phyloP scores from a whole-genome alignment of 768 basidiomycete species.

The Russula sp. region DNA sequence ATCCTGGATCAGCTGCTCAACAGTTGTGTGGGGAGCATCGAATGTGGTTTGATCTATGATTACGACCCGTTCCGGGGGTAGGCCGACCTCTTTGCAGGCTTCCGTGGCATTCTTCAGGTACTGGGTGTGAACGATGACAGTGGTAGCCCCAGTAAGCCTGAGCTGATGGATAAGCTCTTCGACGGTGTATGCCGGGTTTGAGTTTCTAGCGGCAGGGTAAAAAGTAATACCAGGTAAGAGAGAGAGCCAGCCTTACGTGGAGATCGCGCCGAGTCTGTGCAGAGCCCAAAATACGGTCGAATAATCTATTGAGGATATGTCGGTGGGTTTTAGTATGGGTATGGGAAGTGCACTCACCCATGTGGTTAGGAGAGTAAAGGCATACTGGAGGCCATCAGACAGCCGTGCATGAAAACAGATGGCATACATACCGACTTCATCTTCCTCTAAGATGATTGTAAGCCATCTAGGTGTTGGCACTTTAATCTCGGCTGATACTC shows the following conservation, averaged over 20 bases:
- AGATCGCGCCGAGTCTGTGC: constrained; percentile 50
- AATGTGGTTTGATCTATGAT: constrained; percentile 13
- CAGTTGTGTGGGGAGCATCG: constrained; percentile 8
- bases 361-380: constrained; percentile 57
- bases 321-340: neutral
- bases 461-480: constrained; percentile 1
- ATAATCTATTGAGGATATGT: constrained; percentile 39
- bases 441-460: constrained; percentile 34
- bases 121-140: constrained; percentile 11
- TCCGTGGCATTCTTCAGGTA: constrained; percentile 8
- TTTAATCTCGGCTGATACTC: constrained; percentile 2
- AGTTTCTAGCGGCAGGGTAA: neutral
- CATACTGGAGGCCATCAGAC: constrained; percentile 39
- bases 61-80: constrained; percentile 10
- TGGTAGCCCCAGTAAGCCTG: constrained; percentile 25
- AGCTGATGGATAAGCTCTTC: constrained; percentile 34
- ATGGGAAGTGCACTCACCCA: constrained; percentile 37
- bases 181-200: constrained; percentile 34
- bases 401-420: neutral
- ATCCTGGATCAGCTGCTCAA: constrained; percentile 15
- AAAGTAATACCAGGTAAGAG: neutral
- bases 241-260: constrained; percentile 42
- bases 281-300: constrained; percentile 51
- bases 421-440: constrained; percentile 46
- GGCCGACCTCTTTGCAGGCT: constrained; percentile 13